Conservation (phyloP, 2,329 filamentous ascomycete genomes). For the Hypoxylon sp. region DNA sequence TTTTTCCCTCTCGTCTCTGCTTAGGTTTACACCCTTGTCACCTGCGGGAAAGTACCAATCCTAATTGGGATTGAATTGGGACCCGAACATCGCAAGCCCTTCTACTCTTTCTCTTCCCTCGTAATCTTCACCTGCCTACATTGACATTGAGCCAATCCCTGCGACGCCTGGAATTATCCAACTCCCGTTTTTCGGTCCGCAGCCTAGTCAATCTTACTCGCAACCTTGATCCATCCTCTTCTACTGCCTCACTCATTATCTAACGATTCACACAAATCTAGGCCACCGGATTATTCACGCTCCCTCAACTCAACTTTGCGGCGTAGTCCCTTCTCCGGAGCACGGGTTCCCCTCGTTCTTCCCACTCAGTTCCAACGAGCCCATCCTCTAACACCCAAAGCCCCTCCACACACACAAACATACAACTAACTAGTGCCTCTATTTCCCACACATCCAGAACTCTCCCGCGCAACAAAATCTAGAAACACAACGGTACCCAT, state of each 20-base stretch:
- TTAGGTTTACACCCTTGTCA: conserved; percentile 11
- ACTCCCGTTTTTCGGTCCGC: conserved; percentile 29
- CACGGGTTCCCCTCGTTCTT: conserved; percentile 30
- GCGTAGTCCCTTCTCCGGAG: conserved; percentile 29
- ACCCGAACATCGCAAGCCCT: conserved; percentile 22
- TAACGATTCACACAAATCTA: conserved; percentile 17
- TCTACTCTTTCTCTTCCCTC: conserved; percentile 8
- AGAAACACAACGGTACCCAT: not conserved
- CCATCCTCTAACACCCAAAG: conserved; percentile 4
- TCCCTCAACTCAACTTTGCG: not conserved
- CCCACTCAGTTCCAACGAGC: conserved; percentile 15
- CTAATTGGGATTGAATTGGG: conserved; percentile 29
- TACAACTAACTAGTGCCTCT: conserved; percentile 20
- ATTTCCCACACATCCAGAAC: conserved; percentile 1
- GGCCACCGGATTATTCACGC: conserved; percentile 10
- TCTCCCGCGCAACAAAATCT: not conserved
- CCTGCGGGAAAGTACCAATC: conserved; percentile 18
- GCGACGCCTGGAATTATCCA: conserved; percentile 20
- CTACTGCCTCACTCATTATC: conserved; percentile 25
- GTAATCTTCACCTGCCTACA: conserved; percentile 12
- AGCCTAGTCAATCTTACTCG: conserved; percentile 10
- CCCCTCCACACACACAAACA: conserved; percentile 26
- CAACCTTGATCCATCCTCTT: conserved; percentile 9
- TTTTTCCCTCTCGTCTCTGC: conserved; percentile 1
- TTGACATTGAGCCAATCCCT: conserved; percentile 18